phyloP scores from a whole-genome alignment of 2,329 filamentous ascomycete species.

The Aspergillus ustus region DNA sequence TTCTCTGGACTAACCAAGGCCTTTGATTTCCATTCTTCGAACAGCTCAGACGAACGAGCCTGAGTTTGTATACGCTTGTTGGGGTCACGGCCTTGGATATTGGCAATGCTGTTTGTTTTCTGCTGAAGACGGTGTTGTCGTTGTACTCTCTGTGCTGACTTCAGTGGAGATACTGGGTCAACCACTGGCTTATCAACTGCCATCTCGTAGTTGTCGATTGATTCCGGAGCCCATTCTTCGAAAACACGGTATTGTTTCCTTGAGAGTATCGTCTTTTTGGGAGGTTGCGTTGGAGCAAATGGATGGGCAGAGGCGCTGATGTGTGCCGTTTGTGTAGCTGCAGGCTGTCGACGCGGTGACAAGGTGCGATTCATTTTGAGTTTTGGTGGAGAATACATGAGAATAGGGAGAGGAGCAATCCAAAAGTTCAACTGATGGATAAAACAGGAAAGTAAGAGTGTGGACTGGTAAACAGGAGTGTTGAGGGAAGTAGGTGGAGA shows the following conservation, averaged over 20 bases:
- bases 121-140: background rate
- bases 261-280: slow-evolving; percentile 19
- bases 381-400: no score
- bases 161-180: background rate
- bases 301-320: slow-evolving; percentile 5
- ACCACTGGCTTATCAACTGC: background rate
- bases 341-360: background rate
- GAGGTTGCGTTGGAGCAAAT: slow-evolving; percentile 13
- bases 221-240: slow-evolving; percentile 24
- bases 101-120: background rate
- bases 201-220: slow-evolving; percentile 14
- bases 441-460: background rate
- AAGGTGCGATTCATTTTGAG: background rate
- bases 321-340: background rate
- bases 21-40: slow-evolving; percentile 27
- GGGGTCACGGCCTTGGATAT: background rate
- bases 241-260: slow-evolving; percentile 17
- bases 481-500: background rate
- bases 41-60: slow-evolving; percentile 18
- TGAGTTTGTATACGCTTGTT: background rate
- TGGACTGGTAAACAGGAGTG: background rate
- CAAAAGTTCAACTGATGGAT: background rate
- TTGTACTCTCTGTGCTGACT: background rate
- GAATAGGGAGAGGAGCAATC: background rate
- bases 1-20: slow-evolving; percentile 1